Base-by-base conservation (phyloP, 805 yeast species). In the Pichia gijzeniarum region DNA sequence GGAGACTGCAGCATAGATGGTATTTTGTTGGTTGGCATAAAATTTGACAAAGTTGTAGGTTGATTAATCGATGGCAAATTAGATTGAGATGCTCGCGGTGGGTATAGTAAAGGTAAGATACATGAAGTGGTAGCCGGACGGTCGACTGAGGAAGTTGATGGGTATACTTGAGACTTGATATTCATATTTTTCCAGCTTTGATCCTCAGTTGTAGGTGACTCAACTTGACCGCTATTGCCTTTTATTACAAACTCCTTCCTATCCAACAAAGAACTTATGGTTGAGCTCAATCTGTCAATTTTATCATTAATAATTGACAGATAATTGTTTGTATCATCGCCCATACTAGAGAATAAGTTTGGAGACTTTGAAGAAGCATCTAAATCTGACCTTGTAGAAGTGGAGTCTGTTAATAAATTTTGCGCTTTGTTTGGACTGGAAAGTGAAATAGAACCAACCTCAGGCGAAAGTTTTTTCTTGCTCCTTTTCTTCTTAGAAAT, bases 251-350 rank as follows among this genome's bases (percentile, higher is more conserved):
- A 17, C 4, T 38, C 33, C 13, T 27, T 38, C 30, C 28, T 32
- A 28, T 38, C 43, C 1, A 42, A n/a, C 16, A 44, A 18, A 2
- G 10, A 3, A 13, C 31, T 38, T n/a, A 44, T 18, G 21, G 42
- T 31, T 17, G 33, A 38, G 16, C n/a, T 25, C n/a, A 45, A 22
- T 20, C 13, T 25, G 27, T 45, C 48, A 27, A 45, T 41, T 36
- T 45, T 45, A 5, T 28, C 20, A 33, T 45, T 45, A 10, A 45
- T 31, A 25, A 25, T 25, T 25, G 28, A 7, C 6, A 17, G 36
- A 38, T 40, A 5, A 25, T 19, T 39, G 30, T n/a, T 25, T 25
- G 31, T 32, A 7, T n/a, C 28, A 10, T 25, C 10, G 10, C 9
- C 9, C 10, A 25, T 7, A 10, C 10, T 25, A 10, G 28, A 25